Evolutionary conservation across 1,284 basidiomycete species (phyloP).

Genomic region (Pseudozyma flocculosa): DNA sequence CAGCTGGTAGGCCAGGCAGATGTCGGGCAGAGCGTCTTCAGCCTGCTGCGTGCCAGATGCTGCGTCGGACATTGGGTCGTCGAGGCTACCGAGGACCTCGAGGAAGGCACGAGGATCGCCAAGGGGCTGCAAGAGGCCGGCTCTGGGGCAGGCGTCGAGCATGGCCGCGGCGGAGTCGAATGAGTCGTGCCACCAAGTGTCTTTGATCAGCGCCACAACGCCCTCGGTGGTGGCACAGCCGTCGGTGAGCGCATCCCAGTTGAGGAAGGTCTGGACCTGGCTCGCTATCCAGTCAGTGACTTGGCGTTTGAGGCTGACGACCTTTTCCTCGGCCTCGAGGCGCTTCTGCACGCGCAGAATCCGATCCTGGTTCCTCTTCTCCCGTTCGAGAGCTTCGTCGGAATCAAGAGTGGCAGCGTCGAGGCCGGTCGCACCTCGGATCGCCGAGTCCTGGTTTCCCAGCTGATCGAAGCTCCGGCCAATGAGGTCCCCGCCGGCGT

Average conservation of each 20-base stretch:
- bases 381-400: too few relatives aligned
- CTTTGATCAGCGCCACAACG: constrained; percentile 11
- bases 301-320: constrained; percentile 30
- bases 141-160: constrained; percentile 19
- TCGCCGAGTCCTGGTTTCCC: too few relatives aligned
- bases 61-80: too few relatives aligned
- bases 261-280: constrained; percentile 6
- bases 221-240: constrained; percentile 3
- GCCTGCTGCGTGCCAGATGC: too few relatives aligned
- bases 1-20: constrained; percentile 40
- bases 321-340: constrained; percentile 32
- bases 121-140: constrained; percentile 15
- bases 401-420: too few relatives aligned
- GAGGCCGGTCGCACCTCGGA: too few relatives aligned
- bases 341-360: constrained; percentile 24
- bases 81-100: constrained; percentile 6
- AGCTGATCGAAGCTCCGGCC: too few relatives aligned
- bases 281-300: constrained; percentile 30
- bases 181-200: constrained; percentile 28
- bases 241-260: constrained; percentile 12
- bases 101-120: constrained; percentile 20
- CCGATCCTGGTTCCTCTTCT: constrained; percentile 18
- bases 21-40: constrained; percentile 31
- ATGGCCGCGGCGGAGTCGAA: constrained; percentile 18
- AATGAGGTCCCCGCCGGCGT: too few relatives aligned